Conservation (phyloP, 2,329 filamentous ascomycete species). For the Beauveria scarabaeidicola region DNA sequence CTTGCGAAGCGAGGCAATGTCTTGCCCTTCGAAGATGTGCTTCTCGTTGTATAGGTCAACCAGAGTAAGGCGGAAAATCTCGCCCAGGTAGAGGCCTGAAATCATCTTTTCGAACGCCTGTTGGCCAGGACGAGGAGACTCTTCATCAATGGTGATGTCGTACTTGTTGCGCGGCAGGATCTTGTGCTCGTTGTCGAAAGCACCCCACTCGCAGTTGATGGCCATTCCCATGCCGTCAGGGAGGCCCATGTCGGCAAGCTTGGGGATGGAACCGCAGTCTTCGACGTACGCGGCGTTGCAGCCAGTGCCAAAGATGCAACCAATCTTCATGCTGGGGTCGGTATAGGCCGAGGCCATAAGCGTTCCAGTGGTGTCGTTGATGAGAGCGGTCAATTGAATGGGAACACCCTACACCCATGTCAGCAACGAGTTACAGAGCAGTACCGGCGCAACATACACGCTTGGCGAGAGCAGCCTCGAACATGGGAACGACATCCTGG, state of each 20-base stretch:
- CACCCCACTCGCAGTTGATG: constrained; percentile 97
- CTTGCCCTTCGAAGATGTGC: constrained; percentile 75
- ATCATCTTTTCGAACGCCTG: constrained; percentile 99
- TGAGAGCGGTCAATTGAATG: constrained; percentile 85
- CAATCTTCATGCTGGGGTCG: constrained; percentile 86
- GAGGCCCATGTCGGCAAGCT: constrained; percentile 85
- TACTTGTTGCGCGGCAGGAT: constrained; percentile 80
- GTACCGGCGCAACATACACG: constrained; percentile 22
- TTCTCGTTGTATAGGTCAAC: constrained; percentile 74
- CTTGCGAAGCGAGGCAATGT: constrained; percentile 71
- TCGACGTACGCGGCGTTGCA: constrained; percentile 99
- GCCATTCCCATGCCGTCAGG: constrained; percentile 78
- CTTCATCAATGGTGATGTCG: constrained; percentile 79
- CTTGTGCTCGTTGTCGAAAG: constrained; percentile 88
- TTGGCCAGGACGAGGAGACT: constrained; percentile 86
- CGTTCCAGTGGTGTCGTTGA: constrained; percentile 97
- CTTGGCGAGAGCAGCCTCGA: constrained; percentile 68
- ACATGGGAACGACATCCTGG: constrained; percentile 79
- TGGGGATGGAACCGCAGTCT: constrained; percentile 80
- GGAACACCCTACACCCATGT: constrained; percentile 59
- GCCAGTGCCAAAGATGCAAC: constrained; percentile 96
- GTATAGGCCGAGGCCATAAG: constrained; percentile 95
- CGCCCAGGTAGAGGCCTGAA: constrained; percentile 85
- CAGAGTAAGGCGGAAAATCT: constrained; percentile 84
- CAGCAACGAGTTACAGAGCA: not conserved